Percentiles rank a stretch among this genome's conserved stretches.
Conservation (phyloP, 2,329 filamentous ascomycete species). For the Neoascochyta sp. region DNA sequence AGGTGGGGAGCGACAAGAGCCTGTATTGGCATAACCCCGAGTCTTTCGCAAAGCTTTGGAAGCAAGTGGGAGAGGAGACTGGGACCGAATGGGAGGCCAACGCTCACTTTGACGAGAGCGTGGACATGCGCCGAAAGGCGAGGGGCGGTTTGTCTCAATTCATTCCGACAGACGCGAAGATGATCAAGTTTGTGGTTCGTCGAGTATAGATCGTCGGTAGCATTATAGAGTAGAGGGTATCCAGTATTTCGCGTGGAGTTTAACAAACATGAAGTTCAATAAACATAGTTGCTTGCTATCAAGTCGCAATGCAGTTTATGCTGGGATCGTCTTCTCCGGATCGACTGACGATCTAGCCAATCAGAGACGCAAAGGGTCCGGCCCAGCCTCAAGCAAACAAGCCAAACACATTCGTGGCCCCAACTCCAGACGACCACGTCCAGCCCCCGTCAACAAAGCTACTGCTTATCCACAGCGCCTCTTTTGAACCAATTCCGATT, state of each 20-base stretch:
- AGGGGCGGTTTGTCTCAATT: slow-evolving; percentile 12
- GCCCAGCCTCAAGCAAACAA: slow-evolving; percentile 26
- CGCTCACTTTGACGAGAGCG: slow-evolving; percentile 19
- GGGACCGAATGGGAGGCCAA: slow-evolving; percentile 37
- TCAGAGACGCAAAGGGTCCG: slow-evolving; percentile 18
- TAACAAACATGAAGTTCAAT: no score
- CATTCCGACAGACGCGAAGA: slow-evolving; percentile 22
- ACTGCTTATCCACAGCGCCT: not conserved
- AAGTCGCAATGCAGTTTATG: no score
- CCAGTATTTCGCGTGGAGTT: no score
- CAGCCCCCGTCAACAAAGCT: slow-evolving; percentile 5
- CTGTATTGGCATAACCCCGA: slow-evolving; percentile 39
- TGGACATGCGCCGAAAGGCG: slow-evolving; percentile 18
- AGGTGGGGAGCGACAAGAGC: slow-evolving; percentile 12
- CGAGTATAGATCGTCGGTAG: slow-evolving; percentile 19
- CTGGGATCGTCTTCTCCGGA: no score
- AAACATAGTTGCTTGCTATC: no score
- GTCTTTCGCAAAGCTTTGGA: slow-evolving; percentile 39
- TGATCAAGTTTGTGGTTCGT: slow-evolving; percentile 26
- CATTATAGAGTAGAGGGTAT: no score
- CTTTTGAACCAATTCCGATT: slow-evolving; percentile 7
- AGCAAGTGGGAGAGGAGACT: slow-evolving; percentile 38
- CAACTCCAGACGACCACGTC: slow-evolving; percentile 17
- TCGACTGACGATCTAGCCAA: slow-evolving; percentile 19
- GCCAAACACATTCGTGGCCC: slow-evolving; percentile 35